A percentile compares a stretch with the other conserved stretches of the same genome.
Evolutionary conservation across 1,284 basidiomycete species (phyloP).

Genomic region (Malassezia furfur): DNA sequence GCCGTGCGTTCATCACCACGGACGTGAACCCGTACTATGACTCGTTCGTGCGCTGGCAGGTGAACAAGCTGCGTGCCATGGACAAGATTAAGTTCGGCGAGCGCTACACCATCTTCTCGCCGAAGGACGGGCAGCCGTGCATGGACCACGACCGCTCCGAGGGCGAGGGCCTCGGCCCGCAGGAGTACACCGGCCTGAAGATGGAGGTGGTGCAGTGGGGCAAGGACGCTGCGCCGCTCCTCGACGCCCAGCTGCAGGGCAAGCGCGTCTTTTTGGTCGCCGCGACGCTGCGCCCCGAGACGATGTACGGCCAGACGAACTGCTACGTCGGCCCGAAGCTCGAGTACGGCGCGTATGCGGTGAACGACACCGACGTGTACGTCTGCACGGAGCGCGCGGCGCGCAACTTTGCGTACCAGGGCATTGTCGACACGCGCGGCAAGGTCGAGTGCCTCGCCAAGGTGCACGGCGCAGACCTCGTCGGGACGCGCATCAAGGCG

Average conservation of each 20-base stretch:
- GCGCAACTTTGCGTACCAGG: slow-evolving; percentile 95
- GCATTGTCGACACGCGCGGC: slow-evolving; percentile 55
- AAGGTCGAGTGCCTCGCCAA: slow-evolving; percentile 32
- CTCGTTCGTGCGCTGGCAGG: slow-evolving; percentile 94
- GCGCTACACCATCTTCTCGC: slow-evolving; percentile 96
- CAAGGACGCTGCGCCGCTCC: slow-evolving; percentile 55
- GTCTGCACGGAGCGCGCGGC: slow-evolving; percentile 81
- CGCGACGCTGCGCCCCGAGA: slow-evolving; percentile 91
- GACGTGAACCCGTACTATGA: slow-evolving; percentile 96
- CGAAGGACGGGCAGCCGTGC: slow-evolving; percentile 98
- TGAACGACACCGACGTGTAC: slow-evolving; percentile 65
- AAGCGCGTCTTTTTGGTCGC: slow-evolving; percentile 85
- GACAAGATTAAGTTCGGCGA: slow-evolving; percentile 69
- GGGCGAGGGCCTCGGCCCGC: slow-evolving; percentile 88
- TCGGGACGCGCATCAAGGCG: slow-evolving; percentile 85
- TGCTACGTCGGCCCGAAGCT: slow-evolving; percentile 86
- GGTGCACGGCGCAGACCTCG: slow-evolving; percentile 59
- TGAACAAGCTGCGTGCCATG: slow-evolving; percentile 72
- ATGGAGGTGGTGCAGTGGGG: slow-evolving; percentile 69
- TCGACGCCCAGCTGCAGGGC: slow-evolving; percentile 56
- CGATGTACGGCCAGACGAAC: slow-evolving; percentile 96
- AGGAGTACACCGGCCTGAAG: slow-evolving; percentile 92
- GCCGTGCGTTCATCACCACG: slow-evolving; percentile 86
- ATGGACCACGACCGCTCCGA: slow-evolving; percentile 99
- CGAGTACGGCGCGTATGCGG: slow-evolving; percentile 76